Conservation (phyloP, 1,139 yeast species). For the Arxiozyma slooffiae region DNA sequence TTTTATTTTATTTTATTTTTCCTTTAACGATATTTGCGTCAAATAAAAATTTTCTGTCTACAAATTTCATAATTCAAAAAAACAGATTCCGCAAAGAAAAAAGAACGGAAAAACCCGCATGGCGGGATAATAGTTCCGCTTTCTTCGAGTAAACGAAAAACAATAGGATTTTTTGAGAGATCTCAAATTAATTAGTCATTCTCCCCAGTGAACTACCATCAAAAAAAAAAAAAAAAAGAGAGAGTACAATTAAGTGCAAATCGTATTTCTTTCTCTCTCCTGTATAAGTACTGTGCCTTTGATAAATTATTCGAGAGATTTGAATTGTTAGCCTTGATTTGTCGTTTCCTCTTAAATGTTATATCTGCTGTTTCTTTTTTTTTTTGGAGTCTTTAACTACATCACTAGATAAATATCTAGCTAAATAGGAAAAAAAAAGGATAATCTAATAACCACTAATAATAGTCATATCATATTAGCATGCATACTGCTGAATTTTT, state of each 20-base stretch:
- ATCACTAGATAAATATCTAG: neutral
- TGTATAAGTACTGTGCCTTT: neutral
- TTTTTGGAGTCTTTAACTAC: neutral
- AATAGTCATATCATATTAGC: neutral
- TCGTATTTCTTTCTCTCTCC: neutral
- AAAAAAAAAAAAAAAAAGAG: too few species aligned
- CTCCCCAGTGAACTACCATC: neutral
- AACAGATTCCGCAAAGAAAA: too few species aligned
- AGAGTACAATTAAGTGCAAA: neutral
- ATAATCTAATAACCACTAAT: too few species aligned
- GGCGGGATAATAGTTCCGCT: neutral
- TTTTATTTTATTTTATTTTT: too few species aligned
- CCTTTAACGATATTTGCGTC: too few species aligned
- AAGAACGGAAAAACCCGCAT: neutral
- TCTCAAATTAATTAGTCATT: neutral
- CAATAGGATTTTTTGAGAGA: neutral
- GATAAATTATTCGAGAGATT: too few species aligned
- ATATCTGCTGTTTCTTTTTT: neutral
- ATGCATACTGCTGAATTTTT: constrained; percentile 61
- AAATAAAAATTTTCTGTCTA: too few species aligned
- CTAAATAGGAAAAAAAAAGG: neutral
- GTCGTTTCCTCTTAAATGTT: neutral
- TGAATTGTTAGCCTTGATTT: too few species aligned
- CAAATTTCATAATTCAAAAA: neutral
- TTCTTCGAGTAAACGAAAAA: neutral